phyloP scores from a whole-genome alignment of 2,329 filamentous ascomycete species.

The Ascochyta clinopodiicola region DNA sequence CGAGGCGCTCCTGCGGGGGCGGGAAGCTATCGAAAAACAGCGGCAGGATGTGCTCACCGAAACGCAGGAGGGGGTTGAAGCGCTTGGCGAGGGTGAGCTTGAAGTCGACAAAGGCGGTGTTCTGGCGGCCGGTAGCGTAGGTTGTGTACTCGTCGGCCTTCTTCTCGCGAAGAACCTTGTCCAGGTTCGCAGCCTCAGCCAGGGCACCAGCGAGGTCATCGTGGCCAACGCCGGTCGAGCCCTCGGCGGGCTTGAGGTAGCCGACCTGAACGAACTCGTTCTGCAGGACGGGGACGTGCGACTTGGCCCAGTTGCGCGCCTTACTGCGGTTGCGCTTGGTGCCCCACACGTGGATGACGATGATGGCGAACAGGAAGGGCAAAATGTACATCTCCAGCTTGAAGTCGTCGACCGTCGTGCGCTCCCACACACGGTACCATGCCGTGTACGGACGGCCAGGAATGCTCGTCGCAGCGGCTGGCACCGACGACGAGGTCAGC shows the following conservation, averaged over 20 bases:
- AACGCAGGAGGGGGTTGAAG: conserved; percentile 76
- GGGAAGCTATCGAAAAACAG: conserved; percentile 82
- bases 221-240: conserved; percentile 55
- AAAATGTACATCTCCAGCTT: conserved; percentile 84
- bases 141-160: conserved; percentile 83
- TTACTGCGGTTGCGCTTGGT: conserved; percentile 79
- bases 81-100: conserved; percentile 82
- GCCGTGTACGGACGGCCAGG: conserved; percentile 74
- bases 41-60: conserved; percentile 71
- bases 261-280: conserved; percentile 89
- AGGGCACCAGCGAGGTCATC: conserved; percentile 45
- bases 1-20: conserved; percentile 72
- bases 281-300: conserved; percentile 73
- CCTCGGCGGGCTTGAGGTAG: conserved; percentile 61
- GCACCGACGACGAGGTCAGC: conserved; percentile 44
- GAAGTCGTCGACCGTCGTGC: conserved; percentile 83
- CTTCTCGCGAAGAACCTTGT: conserved; percentile 80
- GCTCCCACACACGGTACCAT: conserved; percentile 98
- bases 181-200: conserved; percentile 56
- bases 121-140: conserved; percentile 91
- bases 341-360: conserved; percentile 82
- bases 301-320: conserved; percentile 79
- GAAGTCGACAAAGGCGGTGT: conserved; percentile 88
- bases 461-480: conserved; percentile 50
- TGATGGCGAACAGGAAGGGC: conserved; percentile 73